Conservation (phyloP, 371 early-diverging fungal species). For the Mortierella sp. region DNA sequence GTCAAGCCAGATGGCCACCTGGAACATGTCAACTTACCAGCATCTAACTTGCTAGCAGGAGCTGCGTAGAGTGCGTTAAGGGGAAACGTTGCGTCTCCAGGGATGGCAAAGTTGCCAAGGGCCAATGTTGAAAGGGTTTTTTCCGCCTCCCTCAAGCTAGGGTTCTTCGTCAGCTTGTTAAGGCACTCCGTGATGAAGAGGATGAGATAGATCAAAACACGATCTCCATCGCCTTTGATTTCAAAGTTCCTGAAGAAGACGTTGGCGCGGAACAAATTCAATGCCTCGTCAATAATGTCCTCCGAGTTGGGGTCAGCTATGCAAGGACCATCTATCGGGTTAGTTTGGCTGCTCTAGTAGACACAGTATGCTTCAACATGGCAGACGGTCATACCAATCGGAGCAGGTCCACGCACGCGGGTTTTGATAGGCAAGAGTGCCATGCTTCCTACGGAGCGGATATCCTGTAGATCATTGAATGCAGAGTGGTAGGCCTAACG, state of each 20-base stretch:
- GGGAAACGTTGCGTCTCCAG: slow-evolving; percentile 93
- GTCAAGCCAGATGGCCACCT: too few species aligned
- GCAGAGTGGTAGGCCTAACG: slow-evolving; percentile 92
- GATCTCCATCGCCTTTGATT: slow-evolving; percentile 93
- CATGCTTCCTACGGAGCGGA: slow-evolving; percentile 86
- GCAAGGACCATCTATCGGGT: background rate
- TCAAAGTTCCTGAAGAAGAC: slow-evolving; percentile 98
- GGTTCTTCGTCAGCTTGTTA: slow-evolving; percentile 71
- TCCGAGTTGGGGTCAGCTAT: slow-evolving; percentile 72
- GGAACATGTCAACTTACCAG: slow-evolving; percentile 60
- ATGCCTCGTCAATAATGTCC: slow-evolving; percentile 95
- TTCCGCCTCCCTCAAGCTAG: slow-evolving; percentile 74
- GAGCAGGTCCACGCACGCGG: slow-evolving; percentile 88
- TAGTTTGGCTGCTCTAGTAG: too few species aligned
- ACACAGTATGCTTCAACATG: too few species aligned
- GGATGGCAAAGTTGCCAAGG: slow-evolving; percentile 88
- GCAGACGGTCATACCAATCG: slow-evolving; percentile 63
- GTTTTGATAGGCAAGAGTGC: slow-evolving; percentile 90
- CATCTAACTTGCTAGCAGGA: slow-evolving; percentile 79
- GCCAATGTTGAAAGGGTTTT: slow-evolving; percentile 86
- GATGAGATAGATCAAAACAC: slow-evolving; percentile 93
- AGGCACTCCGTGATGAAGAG: slow-evolving; percentile 93
- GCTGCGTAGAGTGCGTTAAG: slow-evolving; percentile 87
- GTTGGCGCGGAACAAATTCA: slow-evolving; percentile 94
- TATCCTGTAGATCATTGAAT: slow-evolving; percentile 76